Evolutionary conservation across 495 filamentous ascomycete species (phyloP).

Genomic region (Aspergillus olivimuriae): DNA sequence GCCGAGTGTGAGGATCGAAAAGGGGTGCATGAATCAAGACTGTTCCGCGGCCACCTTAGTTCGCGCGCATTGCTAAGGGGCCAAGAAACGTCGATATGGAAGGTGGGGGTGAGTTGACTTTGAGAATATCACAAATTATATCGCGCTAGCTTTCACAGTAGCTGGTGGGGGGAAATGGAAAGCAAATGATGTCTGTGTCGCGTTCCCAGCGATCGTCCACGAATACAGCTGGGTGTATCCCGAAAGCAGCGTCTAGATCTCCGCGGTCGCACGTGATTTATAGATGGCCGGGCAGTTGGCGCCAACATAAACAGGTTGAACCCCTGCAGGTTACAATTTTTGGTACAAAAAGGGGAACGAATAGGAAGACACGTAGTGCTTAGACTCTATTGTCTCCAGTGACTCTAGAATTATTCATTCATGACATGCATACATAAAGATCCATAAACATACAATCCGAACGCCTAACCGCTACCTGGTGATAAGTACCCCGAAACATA

Average conservation of each 20-base stretch:
- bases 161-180: too few species aligned
- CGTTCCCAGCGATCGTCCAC: too few species aligned
- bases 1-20: slow-evolving; percentile 84
- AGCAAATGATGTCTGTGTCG: too few species aligned
- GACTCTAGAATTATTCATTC: neutral
- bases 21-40: slow-evolving; percentile 83
- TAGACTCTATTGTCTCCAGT: too few species aligned
- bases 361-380: too few species aligned
- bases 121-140: too few species aligned
- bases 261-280: slow-evolving; percentile 8
- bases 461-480: neutral
- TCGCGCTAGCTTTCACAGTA: too few species aligned
- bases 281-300: too few species aligned
- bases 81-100: slow-evolving; percentile 1
- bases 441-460: neutral
- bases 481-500: neutral
- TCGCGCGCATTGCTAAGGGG: slow-evolving; percentile 30
- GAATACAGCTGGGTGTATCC: too few species aligned
- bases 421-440: neutral
- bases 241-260: slow-evolving; percentile 4
- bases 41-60: slow-evolving; percentile 24
- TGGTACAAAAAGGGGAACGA: too few species aligned
- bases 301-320: too few species aligned
- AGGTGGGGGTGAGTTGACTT: neutral
- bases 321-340: too few species aligned